These are phyloP conservation scores for Nyssa sinensis DNA, from an alignment of 148 eudicot genomes.

Conservation along the genomic window DNA sequence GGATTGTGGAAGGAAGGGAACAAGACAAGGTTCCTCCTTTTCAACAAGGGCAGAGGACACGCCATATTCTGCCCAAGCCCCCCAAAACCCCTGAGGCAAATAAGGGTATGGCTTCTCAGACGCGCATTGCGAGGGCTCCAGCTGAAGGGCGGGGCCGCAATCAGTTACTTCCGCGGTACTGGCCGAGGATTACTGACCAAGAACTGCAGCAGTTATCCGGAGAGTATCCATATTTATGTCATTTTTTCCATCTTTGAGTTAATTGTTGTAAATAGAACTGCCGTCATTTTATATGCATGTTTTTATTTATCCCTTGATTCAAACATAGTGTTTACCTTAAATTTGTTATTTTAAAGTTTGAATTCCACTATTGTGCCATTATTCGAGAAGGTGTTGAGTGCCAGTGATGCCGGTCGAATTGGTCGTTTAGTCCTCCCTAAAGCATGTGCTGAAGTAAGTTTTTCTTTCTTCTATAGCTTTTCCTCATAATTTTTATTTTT, in stretches of 20 bases:
- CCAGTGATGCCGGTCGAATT: constrained; percentile 98
- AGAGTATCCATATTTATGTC: constrained; percentile 69
- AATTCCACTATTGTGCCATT: constrained; percentile 83
- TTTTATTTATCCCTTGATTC: constrained; percentile 9
- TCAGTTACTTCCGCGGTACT: constrained; percentile 91
- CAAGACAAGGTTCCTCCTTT: constrained; percentile 39
- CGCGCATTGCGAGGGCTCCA: constrained; percentile 83
- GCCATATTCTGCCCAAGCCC: constrained; percentile 65
- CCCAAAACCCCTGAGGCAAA: constrained; percentile 50
- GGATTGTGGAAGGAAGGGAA: constrained; percentile 50
- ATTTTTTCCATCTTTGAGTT: background rate
- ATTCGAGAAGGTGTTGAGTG: constrained; percentile 93
- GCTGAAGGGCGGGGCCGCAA: constrained; percentile 76
- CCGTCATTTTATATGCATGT: background rate
- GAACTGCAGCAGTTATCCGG: constrained; percentile 90
- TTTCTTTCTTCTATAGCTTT: background rate
- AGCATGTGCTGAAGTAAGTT: constrained; percentile 98
- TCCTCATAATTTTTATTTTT: background rate
- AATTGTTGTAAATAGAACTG: background rate
- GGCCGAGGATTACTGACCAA: constrained; percentile 97
- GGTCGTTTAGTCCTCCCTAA: constrained; percentile 98
- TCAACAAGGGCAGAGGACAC: constrained; percentile 60
- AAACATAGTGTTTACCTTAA: constrained; percentile 44
- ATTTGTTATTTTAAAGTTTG: constrained; percentile 45
- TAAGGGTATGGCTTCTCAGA: constrained; percentile 48